Conservation (phyloP, 2,329 filamentous ascomycete genomes). For the Exophiala mesophila region DNA sequence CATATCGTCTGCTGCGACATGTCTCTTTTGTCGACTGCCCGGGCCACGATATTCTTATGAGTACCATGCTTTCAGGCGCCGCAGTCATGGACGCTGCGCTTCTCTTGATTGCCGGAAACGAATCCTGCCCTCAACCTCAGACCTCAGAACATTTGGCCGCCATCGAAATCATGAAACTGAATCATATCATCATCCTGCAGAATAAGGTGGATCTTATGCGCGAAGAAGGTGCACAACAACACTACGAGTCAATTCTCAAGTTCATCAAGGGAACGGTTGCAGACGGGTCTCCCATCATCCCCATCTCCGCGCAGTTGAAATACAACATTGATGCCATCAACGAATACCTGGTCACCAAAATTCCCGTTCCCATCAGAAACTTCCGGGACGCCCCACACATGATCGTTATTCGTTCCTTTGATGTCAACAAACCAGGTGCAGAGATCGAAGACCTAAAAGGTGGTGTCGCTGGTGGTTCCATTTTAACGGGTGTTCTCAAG, state of each 20-base stretch:
- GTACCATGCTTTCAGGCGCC: constrained; percentile 98
- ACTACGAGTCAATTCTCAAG: constrained; percentile 96
- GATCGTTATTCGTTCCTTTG: constrained; percentile 98
- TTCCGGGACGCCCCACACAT: constrained; percentile 92
- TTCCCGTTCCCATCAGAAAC: constrained; percentile 85
- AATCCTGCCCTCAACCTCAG: constrained; percentile 96
- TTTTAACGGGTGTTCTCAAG: constrained; percentile 94
- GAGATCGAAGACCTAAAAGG: constrained; percentile 98
- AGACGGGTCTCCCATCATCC: constrained; percentile 90
- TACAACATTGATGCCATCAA: constrained; percentile 99
- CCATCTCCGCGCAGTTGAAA: constrained; percentile 95
- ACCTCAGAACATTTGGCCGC: constrained; percentile 98
- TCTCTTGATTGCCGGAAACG: constrained; percentile 94
- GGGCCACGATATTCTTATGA: constrained; percentile 99
- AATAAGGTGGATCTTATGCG: constrained; percentile 99
- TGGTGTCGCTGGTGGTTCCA: constrained; percentile 95
- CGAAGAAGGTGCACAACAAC: constrained; percentile 85
- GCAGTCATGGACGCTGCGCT: constrained; percentile 99
- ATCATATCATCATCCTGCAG: constrained; percentile 98
- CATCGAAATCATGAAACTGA: constrained; percentile 99
- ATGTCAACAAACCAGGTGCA: constrained; percentile 99
- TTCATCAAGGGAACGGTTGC: constrained; percentile 98
- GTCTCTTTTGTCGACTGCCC: constrained; percentile 99
- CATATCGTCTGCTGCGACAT: constrained; percentile 81
- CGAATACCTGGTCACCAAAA: constrained; percentile 91